Evolutionary conservation across 78 protist genomes (phyloP), one percentile per base, ranked within the genome.

Genomic region (Monocercomonoides exilis): DNA sequence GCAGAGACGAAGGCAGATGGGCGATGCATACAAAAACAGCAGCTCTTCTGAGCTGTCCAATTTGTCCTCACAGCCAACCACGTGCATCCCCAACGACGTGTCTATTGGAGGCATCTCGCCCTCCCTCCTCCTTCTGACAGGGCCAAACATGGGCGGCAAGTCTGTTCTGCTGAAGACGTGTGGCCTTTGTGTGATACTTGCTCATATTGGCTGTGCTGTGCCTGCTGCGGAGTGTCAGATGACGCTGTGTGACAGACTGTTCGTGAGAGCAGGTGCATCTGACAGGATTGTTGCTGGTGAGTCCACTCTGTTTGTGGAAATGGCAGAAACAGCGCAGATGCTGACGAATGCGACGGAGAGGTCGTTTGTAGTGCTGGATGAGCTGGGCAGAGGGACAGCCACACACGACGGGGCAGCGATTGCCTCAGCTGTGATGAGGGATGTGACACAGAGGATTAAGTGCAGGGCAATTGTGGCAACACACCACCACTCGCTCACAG

Each of bases 121-220:
- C 45, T 41, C 33, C 42, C 35, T 54, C 41, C 36, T 95, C 84
- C 89, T 97, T 0, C 89, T 97, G 2, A 95, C 98, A n/a, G 98
- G 99, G n/a, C 98, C 98, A n/a, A 96, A 94, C 87, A 94, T 94
- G 96, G 96, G 96, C n/a, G 98, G 99, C 32, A 98, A 98, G 85
- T 86, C 94, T 41, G 96, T 98, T 33, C 43, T 97, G 6, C 92
- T 97, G 41, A 88, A 98, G 3, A 94, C 92, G 46, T 44, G 44
- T 11, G 79, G 85, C 43, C 70, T 2, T 45, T 11, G 11, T 34
- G 92, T 92, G 1, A 46, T 97, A 42, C 45, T 97, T 91, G 98
- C 99, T 32, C 99, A 98, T 88, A 34, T 98, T 45, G 99, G 99
- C 43, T 93, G 97, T 85, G 86, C 6, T 33, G 98, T 98, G 29